Evolutionary conservation across 345 rosid genomes (phyloP).

Genomic region (Viola odorata): DNA sequence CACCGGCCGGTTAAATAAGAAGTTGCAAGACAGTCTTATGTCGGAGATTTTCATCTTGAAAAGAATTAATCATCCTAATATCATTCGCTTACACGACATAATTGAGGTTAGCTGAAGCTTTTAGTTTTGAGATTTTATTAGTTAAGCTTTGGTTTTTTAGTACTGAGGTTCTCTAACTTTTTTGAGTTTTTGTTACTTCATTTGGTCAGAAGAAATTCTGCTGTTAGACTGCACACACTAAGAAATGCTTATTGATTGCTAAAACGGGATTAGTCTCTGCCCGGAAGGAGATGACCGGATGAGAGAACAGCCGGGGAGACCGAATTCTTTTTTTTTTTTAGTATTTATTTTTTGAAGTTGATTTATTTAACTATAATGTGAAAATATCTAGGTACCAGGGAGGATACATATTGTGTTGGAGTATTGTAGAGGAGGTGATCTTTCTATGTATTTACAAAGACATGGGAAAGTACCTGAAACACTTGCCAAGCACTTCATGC

Average conservation of each 20-base stretch:
- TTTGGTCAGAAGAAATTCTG: no score
- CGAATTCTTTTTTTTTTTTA: no score
- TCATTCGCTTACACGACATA: conserved; percentile 76
- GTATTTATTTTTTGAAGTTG: background rate
- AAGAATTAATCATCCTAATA: conserved; percentile 78
- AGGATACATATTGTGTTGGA: conserved; percentile 85
- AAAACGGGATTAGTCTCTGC: no score
- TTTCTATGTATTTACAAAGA: conserved; percentile 71
- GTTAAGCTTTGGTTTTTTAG: background rate
- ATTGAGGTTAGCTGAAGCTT: conserved; percentile 53
- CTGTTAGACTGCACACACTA: background rate
- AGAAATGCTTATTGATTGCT: background rate
- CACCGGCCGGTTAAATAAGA: conserved; percentile 54
- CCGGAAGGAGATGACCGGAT: no score
- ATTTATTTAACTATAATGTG: background rate
- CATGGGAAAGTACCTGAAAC: conserved; percentile 72
- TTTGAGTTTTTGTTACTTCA: no score
- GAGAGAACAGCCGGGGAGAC: no score
- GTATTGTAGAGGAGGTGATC: conserved; percentile 89
- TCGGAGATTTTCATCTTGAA: conserved; percentile 76
- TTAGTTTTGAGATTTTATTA: background rate
- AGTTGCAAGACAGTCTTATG: conserved; percentile 85
- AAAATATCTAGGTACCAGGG: conserved; percentile 56
- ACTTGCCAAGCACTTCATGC: conserved; percentile 87
- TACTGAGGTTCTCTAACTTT: background rate